Evolutionary conservation across 306 rosid genomes (phyloP).

Genomic region (Prinsepia uniflora): DNA sequence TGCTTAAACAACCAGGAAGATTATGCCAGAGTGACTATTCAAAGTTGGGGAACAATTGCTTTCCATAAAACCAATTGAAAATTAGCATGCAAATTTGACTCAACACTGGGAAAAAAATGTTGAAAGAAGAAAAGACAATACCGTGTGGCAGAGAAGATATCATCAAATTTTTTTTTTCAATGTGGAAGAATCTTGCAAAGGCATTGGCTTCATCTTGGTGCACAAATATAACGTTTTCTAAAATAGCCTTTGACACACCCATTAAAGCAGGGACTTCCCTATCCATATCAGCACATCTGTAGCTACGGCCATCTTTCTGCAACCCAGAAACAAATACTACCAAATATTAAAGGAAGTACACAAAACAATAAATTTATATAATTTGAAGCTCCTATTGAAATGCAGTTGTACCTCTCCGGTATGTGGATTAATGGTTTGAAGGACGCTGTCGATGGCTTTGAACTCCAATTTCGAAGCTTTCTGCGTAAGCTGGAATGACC

Average conservation of each 20-base stretch:
- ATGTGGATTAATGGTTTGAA: constrained; percentile 92
- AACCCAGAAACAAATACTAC: background rate
- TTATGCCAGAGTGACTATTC: background rate
- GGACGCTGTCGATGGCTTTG: constrained; percentile 93
- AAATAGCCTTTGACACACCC: constrained; percentile 95
- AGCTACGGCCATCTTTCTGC: constrained; percentile 91
- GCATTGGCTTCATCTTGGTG: constrained; percentile 99
- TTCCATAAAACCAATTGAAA: background rate
- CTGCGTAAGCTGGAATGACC: constrained; percentile 94
- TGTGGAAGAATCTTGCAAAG: constrained; percentile 94
- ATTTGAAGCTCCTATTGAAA: background rate
- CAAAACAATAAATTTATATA: background rate
- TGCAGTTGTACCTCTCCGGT: constrained; percentile 59
- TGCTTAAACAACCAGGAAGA: background rate
- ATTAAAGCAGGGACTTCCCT: constrained; percentile 80
- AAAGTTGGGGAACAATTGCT: background rate
- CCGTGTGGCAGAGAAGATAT: constrained; percentile 95
- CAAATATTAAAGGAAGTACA: too few relatives aligned
- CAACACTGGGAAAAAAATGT: constrained; percentile 2
- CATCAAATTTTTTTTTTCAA: constrained; percentile 92
- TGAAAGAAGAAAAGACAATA: constrained; percentile 22
- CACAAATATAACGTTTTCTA: constrained; percentile 87
- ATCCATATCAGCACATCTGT: constrained; percentile 98
- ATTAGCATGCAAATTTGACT: background rate
- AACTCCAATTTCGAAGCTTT: constrained; percentile 95